These are phyloP conservation scores for Fusarium irregulare DNA, from an alignment of 2,329 filamentous ascomycete species.

Conservation along the genomic window DNA sequence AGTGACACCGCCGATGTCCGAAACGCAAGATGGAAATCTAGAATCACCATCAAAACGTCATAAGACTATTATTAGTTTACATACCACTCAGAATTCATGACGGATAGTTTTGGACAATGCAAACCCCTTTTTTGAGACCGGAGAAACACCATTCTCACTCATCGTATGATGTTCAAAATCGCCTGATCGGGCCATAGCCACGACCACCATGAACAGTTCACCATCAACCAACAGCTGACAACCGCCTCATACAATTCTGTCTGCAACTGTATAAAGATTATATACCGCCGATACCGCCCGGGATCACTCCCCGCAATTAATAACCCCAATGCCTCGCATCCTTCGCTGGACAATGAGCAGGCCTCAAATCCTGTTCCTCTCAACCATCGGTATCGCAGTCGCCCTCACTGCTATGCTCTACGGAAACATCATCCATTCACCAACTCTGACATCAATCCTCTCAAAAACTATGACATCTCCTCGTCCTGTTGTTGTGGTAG, in stretches of 20 bases:
- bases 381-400: constrained; percentile 45
- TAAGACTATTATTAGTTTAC: not conserved
- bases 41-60: not conserved
- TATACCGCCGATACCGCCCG: constrained; percentile 39
- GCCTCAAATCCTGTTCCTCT: constrained; percentile 44
- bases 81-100: not conserved
- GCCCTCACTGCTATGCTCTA: constrained; percentile 48
- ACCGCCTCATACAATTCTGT: not conserved
- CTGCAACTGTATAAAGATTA: constrained; percentile 29
- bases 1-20: not conserved
- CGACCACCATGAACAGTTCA: constrained; percentile 32
- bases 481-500: constrained; percentile 67
- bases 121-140: constrained; percentile 3
- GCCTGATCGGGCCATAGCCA: constrained; percentile 34
- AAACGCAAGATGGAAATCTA: not conserved
- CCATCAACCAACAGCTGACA: constrained; percentile 28
- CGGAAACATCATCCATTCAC: constrained; percentile 39
- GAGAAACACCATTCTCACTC: constrained; percentile 23
- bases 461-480: constrained; percentile 42
- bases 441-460: constrained; percentile 36
- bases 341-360: constrained; percentile 47
- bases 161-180: constrained; percentile 40
- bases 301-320: constrained; percentile 18
- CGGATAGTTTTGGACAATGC: not conserved
- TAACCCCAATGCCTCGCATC: constrained; percentile 44